Evolutionary conservation across 164 flowering plant species (phyloP).

Genomic region (Dillenia suffruticosa): DNA sequence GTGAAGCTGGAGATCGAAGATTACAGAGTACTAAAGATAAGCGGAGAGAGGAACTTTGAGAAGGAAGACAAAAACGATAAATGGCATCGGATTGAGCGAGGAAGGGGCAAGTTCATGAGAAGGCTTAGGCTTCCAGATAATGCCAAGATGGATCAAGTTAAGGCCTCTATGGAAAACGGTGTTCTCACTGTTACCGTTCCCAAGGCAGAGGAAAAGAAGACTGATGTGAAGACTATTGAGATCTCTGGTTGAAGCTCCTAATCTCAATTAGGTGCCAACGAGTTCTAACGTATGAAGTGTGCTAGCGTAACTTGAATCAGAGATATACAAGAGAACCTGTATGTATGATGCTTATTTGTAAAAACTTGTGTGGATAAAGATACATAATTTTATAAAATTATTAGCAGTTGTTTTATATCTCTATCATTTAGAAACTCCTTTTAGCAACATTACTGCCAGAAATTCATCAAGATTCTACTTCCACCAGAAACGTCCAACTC

Average conservation of each 20-base stretch:
- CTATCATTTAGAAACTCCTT: too few species aligned
- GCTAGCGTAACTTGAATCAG: too few species aligned
- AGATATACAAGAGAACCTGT: too few species aligned
- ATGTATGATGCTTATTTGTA: too few species aligned
- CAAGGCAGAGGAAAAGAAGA: conserved; percentile 3
- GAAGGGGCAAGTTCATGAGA: neutral
- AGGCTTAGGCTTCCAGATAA: neutral
- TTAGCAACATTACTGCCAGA: too few species aligned
- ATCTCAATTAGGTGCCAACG: too few species aligned
- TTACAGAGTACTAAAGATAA: neutral
- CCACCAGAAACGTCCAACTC: too few species aligned
- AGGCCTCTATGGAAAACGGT: neutral
- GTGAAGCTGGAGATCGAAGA: neutral
- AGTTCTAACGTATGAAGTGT: too few species aligned
- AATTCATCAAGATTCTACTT: too few species aligned
- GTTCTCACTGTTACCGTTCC: neutral
- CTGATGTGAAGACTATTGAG: conserved; percentile 5
- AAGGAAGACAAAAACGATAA: neutral
- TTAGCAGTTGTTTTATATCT: too few species aligned
- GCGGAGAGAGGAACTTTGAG: neutral
- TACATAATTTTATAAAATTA: too few species aligned
- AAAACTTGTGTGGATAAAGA: too few species aligned
- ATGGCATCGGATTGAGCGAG: neutral
- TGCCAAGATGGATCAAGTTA: neutral
- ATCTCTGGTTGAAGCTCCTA: conserved; percentile 4